A percentile compares a stretch with the other conserved stretches of the same genome.
phyloP scores from a whole-genome alignment of 2,329 filamentous ascomycete genomes.

The Escovopsis sp. region DNA sequence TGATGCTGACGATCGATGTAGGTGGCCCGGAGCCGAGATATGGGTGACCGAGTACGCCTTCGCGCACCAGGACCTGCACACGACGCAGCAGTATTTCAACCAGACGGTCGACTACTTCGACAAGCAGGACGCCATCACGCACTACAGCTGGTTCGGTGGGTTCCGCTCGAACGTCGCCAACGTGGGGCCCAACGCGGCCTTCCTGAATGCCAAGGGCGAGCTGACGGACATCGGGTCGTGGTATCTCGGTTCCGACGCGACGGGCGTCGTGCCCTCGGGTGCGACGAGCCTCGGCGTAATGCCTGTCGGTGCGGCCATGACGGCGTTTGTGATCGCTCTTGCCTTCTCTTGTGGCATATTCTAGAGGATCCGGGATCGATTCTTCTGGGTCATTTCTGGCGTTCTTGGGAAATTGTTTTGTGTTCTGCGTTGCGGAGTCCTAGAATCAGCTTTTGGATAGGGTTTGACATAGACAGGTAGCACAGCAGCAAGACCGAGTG shows the following conservation, averaged over 20 bases:
- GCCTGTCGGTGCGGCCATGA: constrained; percentile 1
- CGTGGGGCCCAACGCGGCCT: constrained; percentile 55
- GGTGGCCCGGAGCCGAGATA: constrained; percentile 45
- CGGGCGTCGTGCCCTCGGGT: constrained; percentile 25
- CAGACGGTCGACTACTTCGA: constrained; percentile 52
- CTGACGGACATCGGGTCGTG: constrained; percentile 63
- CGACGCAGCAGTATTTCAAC: constrained; percentile 54
- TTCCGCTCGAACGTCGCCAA: constrained; percentile 58
- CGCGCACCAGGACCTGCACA: constrained; percentile 36
- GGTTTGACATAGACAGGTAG: no score
- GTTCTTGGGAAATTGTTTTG: no score
- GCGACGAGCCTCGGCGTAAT: constrained; percentile 2
- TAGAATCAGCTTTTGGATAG: no score
- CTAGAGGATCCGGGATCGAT: background rate
- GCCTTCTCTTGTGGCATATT: background rate
- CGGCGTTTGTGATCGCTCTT: constrained; percentile 1
- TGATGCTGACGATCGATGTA: constrained; percentile 10
- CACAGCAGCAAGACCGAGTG: no score
- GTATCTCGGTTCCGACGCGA: constrained; percentile 49
- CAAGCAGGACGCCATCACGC: constrained; percentile 34
- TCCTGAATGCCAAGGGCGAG: constrained; percentile 51
- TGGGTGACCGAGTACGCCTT: constrained; percentile 71
- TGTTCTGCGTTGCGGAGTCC: no score
- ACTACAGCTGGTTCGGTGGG: constrained; percentile 62
- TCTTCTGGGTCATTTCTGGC: no score